Evolutionary conservation across 2,329 filamentous ascomycete species (phyloP), one percentile per base, ranked within the genome.

Genomic region (Tolypocladium ophioglossoides): DNA sequence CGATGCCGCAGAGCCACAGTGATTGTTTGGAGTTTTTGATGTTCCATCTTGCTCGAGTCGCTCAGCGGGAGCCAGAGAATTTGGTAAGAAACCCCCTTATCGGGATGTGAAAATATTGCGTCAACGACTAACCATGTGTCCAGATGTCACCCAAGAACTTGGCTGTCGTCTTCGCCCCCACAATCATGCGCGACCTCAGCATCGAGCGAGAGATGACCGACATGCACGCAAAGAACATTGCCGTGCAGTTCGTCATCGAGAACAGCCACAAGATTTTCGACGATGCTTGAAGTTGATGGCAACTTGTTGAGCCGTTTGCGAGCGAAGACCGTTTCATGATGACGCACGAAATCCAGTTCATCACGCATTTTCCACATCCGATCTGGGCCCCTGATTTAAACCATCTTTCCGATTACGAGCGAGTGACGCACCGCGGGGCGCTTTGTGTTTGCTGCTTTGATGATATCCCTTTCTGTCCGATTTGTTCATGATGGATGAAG

Each of bases 131-230:
- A 68, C 53, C 16, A 4, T 3, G 3, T 2, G 16, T 39, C 2
- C 56, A 89, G 84, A 99, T 99, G 94, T 96, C 90, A 27, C 89
- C 92, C 54, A 89, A 95, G 72, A 99, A 99, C 67, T 74, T 97
- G 57, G 91, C 94, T 4, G 94, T 99, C 44, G 94, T 99, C 39
- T 99, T 99, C 68, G 94, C 94, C 10, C 94, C 94, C 9, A 99
- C 94, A 1, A 95, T 99, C 62, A 95, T 99, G 89, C 83, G 92
- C 62, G 91, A 95, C 54, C 79, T 85, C 66, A 92, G 86, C 64
- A 81, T 97, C 57, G 90, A 95, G 69, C 85, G 91, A 57, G 94
- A 99, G 70, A 95, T 99, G 84, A 92, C 86, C 34, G 94, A 99
- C 68, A 95, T 96, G 78, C 88, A 94, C 67, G 82, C 86, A 62